Conservation (phyloP, 352 stramenopile genomes). For the Phytophthora cryptogea region DNA sequence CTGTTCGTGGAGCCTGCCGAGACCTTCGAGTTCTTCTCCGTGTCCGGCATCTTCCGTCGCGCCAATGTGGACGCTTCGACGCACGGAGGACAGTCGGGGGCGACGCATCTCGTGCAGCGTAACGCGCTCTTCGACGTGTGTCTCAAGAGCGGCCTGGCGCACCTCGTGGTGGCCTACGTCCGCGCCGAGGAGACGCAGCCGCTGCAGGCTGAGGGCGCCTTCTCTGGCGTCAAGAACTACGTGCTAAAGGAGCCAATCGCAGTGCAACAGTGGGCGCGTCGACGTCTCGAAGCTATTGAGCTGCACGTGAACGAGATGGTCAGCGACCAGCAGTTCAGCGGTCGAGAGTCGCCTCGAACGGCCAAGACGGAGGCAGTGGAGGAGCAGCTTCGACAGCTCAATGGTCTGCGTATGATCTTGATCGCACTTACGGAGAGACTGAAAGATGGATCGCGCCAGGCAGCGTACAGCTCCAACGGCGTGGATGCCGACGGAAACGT, state of each 20-base stretch:
- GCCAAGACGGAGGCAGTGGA: conserved; percentile 46
- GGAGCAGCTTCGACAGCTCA: conserved; percentile 57
- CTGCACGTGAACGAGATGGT: conserved; percentile 57
- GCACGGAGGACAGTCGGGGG: conserved; percentile 32
- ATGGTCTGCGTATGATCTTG: conserved; percentile 64
- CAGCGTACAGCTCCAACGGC: conserved; percentile 35
- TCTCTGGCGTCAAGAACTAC: conserved; percentile 52
- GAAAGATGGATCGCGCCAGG: conserved; percentile 62
- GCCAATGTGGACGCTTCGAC: conserved; percentile 65
- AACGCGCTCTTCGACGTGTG: conserved; percentile 81
- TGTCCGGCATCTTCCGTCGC: conserved; percentile 74
- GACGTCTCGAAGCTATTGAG: conserved; percentile 59
- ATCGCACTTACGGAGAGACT: conserved; percentile 74
- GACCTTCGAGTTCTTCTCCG: conserved; percentile 87
- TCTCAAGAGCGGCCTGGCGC: conserved; percentile 66
- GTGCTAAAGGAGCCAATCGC: conserved; percentile 82
- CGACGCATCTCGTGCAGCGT: conserved; percentile 59
- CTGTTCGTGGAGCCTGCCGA: conserved; percentile 79
- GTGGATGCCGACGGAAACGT: conserved; percentile 39
- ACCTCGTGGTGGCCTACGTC: conserved; percentile 78
- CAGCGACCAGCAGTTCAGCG: conserved; percentile 51
- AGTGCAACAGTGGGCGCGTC: conserved; percentile 77
- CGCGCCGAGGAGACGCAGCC: conserved; percentile 39
- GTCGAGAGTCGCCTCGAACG: conserved; percentile 32
- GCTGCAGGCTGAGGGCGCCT: conserved; percentile 26